Percentiles rank a stretch among this genome's conserved stretches.
Conservation (phyloP, 2,329 filamentous ascomycete species). For the Colletotrichum tropicale region DNA sequence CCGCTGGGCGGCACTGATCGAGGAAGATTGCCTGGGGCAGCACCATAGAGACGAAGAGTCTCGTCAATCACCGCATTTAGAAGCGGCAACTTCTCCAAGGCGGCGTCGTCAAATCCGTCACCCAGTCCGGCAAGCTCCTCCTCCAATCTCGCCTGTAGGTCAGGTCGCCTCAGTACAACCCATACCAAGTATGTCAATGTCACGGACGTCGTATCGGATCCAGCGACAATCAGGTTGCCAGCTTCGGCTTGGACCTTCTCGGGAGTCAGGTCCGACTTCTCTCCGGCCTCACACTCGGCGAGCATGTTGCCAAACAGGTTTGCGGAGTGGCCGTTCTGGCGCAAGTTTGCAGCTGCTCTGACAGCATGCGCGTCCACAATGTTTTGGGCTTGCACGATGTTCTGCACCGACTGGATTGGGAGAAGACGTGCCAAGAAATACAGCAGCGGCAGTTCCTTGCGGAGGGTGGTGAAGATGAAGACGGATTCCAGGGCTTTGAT, state of each 20-base stretch:
- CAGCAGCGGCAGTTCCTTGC: neutral
- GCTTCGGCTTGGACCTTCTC: slow-evolving; percentile 44
- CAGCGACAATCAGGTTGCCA: slow-evolving; percentile 50
- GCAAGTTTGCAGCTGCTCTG: neutral
- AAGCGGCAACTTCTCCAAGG: slow-evolving; percentile 40
- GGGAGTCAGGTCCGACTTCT: neutral
- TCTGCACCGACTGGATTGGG: neutral
- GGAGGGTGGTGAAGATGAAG: neutral
- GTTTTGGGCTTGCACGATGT: neutral
- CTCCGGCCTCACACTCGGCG: neutral
- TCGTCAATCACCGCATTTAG: slow-evolving; percentile 50
- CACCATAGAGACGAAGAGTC: slow-evolving; percentile 46
- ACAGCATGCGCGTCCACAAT: neutral
- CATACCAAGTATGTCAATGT: slow-evolving; percentile 54
- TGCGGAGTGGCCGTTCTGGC: neutral
- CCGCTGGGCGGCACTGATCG: slow-evolving; percentile 44
- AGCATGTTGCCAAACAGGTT: slow-evolving; percentile 9
- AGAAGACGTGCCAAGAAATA: neutral
- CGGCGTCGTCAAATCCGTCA: slow-evolving; percentile 30
- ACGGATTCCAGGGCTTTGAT: neutral
- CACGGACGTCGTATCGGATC: slow-evolving; percentile 55
- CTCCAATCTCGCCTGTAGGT: slow-evolving; percentile 33
- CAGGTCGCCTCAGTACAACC: slow-evolving; percentile 34
- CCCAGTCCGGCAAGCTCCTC: slow-evolving; percentile 31
- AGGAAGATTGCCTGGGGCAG: slow-evolving; percentile 43